A percentile compares a stretch with the other conserved stretches of the same genome.
These are phyloP conservation scores for Acanthamoeba divionensis DNA, from an alignment of 208 protist genomes.

Conservation along the genomic window DNA sequence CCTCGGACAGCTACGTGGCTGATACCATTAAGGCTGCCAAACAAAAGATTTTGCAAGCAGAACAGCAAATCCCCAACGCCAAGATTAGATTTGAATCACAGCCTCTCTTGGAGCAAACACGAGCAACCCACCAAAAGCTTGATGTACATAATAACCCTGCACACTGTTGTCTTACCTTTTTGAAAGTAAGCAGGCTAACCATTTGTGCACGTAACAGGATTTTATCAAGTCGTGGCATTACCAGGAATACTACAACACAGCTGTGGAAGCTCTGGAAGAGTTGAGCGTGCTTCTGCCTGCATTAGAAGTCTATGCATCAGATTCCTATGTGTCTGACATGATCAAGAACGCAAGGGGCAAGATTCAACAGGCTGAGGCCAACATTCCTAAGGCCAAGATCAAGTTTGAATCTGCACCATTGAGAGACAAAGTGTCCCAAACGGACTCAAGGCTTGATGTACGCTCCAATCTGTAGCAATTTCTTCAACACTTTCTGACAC, in stretches of 20 bases:
- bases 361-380: neutral
- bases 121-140: neutral
- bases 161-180: neutral
- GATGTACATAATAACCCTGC: neutral
- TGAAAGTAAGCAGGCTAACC: neutral
- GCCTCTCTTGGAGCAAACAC: neutral
- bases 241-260: neutral
- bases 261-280: neutral
- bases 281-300: neutral
- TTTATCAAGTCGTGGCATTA: conserved; percentile 32
- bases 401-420: neutral
- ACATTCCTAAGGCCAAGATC: neutral
- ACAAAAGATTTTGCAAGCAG: neutral
- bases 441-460: neutral
- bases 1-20: neutral
- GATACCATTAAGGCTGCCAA: conserved; percentile 13
- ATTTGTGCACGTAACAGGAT: neutral
- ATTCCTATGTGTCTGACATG: neutral
- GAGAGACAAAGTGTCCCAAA: neutral
- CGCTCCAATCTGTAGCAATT: no score
- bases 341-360: neutral
- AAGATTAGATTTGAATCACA: conserved; percentile 1
- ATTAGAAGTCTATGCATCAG: neutral
- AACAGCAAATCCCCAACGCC: conserved; percentile 15
- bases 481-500: no score